phyloP scores from a whole-genome alignment of 495 filamentous ascomycete species.

The Penicillium daleae region DNA sequence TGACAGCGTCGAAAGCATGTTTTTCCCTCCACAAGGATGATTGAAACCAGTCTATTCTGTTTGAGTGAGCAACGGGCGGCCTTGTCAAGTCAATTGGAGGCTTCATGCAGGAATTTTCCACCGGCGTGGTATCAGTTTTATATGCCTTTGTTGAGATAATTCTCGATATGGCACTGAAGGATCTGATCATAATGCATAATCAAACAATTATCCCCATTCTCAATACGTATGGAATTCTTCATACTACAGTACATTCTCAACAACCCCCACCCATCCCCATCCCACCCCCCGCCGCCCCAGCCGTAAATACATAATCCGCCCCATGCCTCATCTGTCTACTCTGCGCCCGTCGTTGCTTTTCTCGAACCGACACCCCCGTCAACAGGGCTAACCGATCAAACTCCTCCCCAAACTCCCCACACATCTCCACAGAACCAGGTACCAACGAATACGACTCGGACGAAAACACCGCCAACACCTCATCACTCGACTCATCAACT shows the following conservation, averaged over 20 bases:
- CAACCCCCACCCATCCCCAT: constrained; percentile 3
- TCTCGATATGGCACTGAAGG: not conserved
- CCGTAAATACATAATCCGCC: constrained; percentile 12
- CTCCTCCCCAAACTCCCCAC: constrained; percentile 12
- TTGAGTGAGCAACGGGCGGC: not conserved
- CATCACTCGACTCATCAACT: constrained; percentile 13
- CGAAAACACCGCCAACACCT: constrained; percentile 21
- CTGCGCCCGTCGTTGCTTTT: constrained; percentile 16
- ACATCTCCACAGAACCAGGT: constrained; percentile 17
- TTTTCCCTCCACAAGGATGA: constrained; percentile 20
- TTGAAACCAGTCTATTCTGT: not conserved
- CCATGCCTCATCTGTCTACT: constrained; percentile 9
- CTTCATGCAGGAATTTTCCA: not conserved
- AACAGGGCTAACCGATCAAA: constrained; percentile 18
- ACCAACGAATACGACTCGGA: constrained; percentile 15
- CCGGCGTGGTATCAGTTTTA: not conserved
- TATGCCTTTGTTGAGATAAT: not conserved
- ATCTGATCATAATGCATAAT: not conserved
- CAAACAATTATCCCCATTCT: not conserved
- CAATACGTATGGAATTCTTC: not conserved
- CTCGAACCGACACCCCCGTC: constrained; percentile 20
- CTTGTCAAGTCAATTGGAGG: not conserved
- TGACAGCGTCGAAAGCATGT: constrained; percentile 30
- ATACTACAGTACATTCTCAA: not conserved
- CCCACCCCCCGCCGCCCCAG: constrained; percentile 1